phyloP scores from a whole-genome alignment of 1,284 basidiomycete genomes.

The Cryptococcus sp. region DNA sequence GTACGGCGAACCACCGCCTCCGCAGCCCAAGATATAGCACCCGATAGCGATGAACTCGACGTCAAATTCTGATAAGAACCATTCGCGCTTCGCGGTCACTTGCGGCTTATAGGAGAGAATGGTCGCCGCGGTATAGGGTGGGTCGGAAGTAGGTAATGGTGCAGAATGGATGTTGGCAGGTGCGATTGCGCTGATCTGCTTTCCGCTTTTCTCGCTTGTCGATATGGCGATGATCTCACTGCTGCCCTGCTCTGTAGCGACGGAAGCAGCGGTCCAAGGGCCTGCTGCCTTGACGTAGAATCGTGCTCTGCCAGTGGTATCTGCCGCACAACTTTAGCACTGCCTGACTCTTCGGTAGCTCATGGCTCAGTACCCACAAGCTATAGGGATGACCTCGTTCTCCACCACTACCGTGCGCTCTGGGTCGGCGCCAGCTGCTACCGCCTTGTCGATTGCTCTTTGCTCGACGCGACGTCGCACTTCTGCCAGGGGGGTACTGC shows the following conservation, averaged over 20 bases:
- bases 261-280: conserved; percentile 33
- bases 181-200: neutral
- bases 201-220: neutral
- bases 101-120: conserved; percentile 33
- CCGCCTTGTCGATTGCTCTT: conserved; percentile 56
- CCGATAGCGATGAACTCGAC: conserved; percentile 45
- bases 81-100: conserved; percentile 42
- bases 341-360: neutral
- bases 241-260: neutral
- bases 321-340: conserved; percentile 6
- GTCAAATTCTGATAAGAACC: conserved; percentile 43
- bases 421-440: conserved; percentile 57
- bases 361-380: conserved; percentile 23
- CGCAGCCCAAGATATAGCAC: conserved; percentile 45
- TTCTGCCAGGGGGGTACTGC: conserved; percentile 23
- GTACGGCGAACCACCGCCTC: conserved; percentile 42
- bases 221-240: neutral
- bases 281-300: conserved; percentile 50
- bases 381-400: conserved; percentile 50
- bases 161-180: conserved; percentile 10
- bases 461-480: conserved; percentile 52
- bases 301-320: conserved; percentile 38
- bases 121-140: conserved; percentile 2
- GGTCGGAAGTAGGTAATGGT: conserved; percentile 4
- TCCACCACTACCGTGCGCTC: conserved; percentile 57